These are phyloP conservation scores for Leccinellum albellum DNA, from an alignment of 768 basidiomycete species.

Conservation along the genomic window DNA sequence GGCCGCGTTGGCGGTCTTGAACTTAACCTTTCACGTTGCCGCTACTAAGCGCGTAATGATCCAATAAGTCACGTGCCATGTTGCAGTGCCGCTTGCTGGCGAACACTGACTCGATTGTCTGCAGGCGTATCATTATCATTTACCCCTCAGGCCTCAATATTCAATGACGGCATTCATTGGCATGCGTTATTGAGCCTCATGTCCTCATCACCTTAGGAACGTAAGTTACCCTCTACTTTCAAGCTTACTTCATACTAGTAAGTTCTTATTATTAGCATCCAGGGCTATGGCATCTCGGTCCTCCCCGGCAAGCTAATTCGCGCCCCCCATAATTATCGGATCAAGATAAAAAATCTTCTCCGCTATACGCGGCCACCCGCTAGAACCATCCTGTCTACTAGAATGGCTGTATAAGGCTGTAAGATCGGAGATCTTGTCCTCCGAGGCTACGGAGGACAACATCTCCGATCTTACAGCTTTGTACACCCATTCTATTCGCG, in stretches of 20 bases:
- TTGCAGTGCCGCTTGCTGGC: too few species aligned
- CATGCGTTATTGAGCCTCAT: background rate
- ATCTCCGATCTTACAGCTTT: constrained; percentile 1
- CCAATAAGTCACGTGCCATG: constrained; percentile 12
- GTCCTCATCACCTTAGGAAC: background rate
- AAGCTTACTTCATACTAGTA: too few species aligned
- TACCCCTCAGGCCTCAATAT: too few species aligned
- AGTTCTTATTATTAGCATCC: background rate
- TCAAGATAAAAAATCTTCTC: background rate
- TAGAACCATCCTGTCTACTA: background rate
- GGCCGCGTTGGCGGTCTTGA: background rate
- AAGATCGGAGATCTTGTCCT: background rate
- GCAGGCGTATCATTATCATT: background rate
- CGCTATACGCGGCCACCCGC: background rate
- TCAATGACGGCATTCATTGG: background rate
- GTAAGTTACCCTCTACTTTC: too few species aligned
- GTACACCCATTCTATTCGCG: background rate
- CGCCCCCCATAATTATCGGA: constrained; percentile 7
- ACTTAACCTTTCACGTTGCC: background rate
- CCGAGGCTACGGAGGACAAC: background rate
- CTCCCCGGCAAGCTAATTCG: background rate
- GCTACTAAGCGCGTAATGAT: background rate
- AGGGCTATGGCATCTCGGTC: background rate
- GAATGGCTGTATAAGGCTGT: background rate
- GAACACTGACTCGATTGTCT: too few species aligned